Conservation (phyloP, 2,329 filamentous ascomycete species). For the Cercospora zeina region DNA sequence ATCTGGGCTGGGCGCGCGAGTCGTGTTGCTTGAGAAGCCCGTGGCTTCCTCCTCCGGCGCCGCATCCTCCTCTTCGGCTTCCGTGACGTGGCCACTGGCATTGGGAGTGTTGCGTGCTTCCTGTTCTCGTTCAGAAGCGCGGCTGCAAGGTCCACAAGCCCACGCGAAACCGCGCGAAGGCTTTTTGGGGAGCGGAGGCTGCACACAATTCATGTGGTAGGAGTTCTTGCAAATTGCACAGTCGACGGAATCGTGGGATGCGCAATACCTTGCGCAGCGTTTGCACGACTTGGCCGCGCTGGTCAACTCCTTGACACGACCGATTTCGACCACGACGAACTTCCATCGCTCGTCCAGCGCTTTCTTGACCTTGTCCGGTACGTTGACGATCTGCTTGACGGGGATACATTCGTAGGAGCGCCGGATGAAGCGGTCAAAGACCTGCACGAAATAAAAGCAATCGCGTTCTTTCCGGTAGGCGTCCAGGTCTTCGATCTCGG, state of each 20-base stretch:
- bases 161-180: constrained; percentile 96
- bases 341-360: constrained; percentile 96
- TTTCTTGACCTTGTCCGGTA: constrained; percentile 91
- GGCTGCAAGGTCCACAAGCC: constrained; percentile 94
- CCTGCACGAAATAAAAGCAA: constrained; percentile 94
- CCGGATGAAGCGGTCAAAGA: constrained; percentile 97
- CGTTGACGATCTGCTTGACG: constrained; percentile 89
- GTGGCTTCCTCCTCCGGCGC: constrained; percentile 66
- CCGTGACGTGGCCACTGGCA: constrained; percentile 55
- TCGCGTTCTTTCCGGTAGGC: constrained; percentile 82
- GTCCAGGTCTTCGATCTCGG: constrained; percentile 79
- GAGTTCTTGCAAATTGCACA: constrained; percentile 93
- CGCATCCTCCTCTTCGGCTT: constrained; percentile 64
- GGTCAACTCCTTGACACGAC: constrained; percentile 90
- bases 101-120: constrained; percentile 86
- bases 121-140: constrained; percentile 89
- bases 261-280: constrained; percentile 85
- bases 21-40: constrained; percentile 58
- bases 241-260: constrained; percentile 93
- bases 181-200: constrained; percentile 88
- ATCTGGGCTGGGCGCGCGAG: constrained; percentile 55
- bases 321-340: constrained; percentile 90
- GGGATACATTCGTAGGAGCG: constrained; percentile 97
- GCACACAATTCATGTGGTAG: constrained; percentile 98
- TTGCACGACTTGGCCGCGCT: constrained; percentile 96